Evolutionary conservation across 805 yeast species (phyloP), one percentile per base, ranked within the genome.

Genomic region (Metschnikowia bowlesiae): DNA sequence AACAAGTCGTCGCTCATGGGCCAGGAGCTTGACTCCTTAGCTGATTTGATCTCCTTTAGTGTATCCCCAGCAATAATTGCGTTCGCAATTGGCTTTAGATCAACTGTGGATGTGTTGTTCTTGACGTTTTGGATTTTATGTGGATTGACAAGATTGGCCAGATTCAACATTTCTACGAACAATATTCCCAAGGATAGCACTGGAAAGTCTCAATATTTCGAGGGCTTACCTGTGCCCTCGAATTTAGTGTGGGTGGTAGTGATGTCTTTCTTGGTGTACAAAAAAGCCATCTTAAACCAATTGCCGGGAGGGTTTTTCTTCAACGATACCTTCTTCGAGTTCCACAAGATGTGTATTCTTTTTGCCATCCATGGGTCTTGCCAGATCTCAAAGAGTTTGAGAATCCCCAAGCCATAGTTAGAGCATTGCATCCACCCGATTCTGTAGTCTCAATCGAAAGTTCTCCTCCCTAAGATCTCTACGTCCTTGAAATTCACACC

Each of bases 211-310:
- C 84, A 87, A 64, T 92, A 83, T 71, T 94, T 94, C 67, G 99
- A 94, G 73, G 99, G 99, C 3, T 80, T 94, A 47, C 99, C 99
- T 9, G 90, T 94, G 57, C 99, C 99, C 49, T 83, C 96, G 2
- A 84, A 95, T 36, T 74, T 94, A 57, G 71, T 79, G 45, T 76
- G 92, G 65, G 96, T 94, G 14, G 73, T 73, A 1, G 63, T 82
- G 35, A 85, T 92, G 89, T 87, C 89, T 3, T 71, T 70, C 50
- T 78, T 85, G 60, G 88, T 87, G 5, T 75, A 75, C 55, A 71
- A 76, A 44, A 70, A 66, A 43, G 76, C 71, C 48, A 80, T 81
- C 48, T 66, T 73, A 55, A 76, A 73, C 26, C 62, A 75, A 22
- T 68, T 92, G 49, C 92, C 96, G 6, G 81, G 83, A 28, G 96